Base-by-base conservation (phyloP, 192 early-diverging fungal species). In the Coemansia sp. region DNA sequence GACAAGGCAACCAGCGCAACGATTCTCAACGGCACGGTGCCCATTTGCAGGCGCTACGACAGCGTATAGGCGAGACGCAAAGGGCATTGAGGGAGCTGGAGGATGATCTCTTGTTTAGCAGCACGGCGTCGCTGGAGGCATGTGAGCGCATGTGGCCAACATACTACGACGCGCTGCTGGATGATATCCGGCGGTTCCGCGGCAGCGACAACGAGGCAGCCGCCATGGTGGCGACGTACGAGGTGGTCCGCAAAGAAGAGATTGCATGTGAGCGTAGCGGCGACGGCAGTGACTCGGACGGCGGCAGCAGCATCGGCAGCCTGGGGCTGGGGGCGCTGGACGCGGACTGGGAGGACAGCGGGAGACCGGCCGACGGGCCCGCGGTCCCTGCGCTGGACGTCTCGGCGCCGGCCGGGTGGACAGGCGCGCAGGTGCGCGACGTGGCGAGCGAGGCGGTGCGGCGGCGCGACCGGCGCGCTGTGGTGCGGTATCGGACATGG, bases 111-210 rank as follows among this genome's bases (percentile, higher is more conserved):
- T n/a, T 70, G 1, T 70, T 58, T 25, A 37, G 32, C 3, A 18
- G 11, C 1, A 30, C 29, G 6, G 37, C 19, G 31, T 55, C 67
- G 1, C 17, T 26, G 10, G 35, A 13, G 3, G 56, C 49, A 19
- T 63, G 29, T 19, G 38, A 70, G 11, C 32, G 33, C 0, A 36
- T 58, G 43, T 70, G 67, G 67, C 54, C 54, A 3, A 43, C 25
- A 8, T 63, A 59, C 51, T 34, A 63, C 31, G 60, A 57, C 5
- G 25, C 51, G 4, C 49, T 70, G 27, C 32, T 70, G 8, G 40
- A 58, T 21, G 45, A 58, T 0, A 58, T 70, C 11, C 43, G 45
- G 3, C 26, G 36, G 0, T 53, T 54, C 15, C 46, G 52, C 8
- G 26, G 23, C 39, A 17, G 5, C 29, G 11, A 3, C 29, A 17